Evolutionary conservation across 768 basidiomycete genomes (phyloP).

Genomic region (Termitomyces sp.): DNA sequence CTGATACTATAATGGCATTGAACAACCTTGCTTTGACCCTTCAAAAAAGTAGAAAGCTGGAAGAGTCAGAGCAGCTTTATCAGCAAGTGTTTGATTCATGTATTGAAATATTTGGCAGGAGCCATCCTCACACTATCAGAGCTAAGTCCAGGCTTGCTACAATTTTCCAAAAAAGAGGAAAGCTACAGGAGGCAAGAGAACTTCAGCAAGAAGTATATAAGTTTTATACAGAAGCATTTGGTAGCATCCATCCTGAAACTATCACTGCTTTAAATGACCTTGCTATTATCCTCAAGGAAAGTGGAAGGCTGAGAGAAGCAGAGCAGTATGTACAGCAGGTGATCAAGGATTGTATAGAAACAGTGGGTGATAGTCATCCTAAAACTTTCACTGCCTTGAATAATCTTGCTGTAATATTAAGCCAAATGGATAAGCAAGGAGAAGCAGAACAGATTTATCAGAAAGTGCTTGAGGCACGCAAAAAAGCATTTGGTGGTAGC

Average conservation of each 20-base stretch:
- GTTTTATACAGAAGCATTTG: not conserved
- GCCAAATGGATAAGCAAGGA: no score
- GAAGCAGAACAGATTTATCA: no score
- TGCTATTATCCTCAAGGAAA: not conserved
- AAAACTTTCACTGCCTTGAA: not conserved
- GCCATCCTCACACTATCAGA: no score
- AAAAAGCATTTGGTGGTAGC: no score
- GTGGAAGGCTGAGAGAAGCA: not conserved
- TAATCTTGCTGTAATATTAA: no score
- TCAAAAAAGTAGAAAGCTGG: no score
- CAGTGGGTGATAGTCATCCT: not conserved
- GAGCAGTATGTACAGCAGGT: not conserved
- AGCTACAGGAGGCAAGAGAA: not conserved
- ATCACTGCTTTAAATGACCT: not conserved
- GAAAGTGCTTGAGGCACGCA: no score
- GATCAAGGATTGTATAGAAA: not conserved
- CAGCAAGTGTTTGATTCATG: no score
- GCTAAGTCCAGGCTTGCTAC: no score
- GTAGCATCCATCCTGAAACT: not conserved
- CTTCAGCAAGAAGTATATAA: not conserved
- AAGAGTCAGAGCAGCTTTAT: no score
- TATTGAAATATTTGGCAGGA: not conserved
- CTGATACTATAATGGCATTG: no score
- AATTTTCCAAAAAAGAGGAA: not conserved
- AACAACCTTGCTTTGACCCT: no score